Conservation (phyloP, 1,284 basidiomycete species). For the Cronartium ribicola region DNA sequence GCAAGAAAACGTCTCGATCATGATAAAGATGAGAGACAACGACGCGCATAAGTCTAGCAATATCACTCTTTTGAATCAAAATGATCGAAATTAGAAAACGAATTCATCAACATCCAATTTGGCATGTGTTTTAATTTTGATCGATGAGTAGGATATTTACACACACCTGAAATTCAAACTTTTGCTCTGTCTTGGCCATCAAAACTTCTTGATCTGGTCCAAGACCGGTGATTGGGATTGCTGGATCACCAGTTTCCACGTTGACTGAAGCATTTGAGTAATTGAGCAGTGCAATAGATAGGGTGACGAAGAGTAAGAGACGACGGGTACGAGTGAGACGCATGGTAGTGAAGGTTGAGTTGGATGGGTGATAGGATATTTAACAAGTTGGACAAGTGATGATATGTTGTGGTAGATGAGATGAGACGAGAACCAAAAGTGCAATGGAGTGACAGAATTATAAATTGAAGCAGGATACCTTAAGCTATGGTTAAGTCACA, state of each 20-base stretch:
- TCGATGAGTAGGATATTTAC: no score
- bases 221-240: constrained; percentile 24
- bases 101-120: neutral
- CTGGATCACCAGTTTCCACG: neutral
- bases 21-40: constrained; percentile 64
- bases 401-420: no score
- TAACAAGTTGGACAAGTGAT: no score
- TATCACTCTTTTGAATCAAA: constrained; percentile 66
- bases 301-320: constrained; percentile 19
- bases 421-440: no score
- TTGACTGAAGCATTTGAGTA: constrained; percentile 5
- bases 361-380: no score
- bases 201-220: constrained; percentile 39
- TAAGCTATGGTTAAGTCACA: no score
- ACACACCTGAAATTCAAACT: constrained; percentile 38
- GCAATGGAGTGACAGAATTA: no score
- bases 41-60: constrained; percentile 79
- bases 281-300: constrained; percentile 18
- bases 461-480: no score
- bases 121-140: no score
- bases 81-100: no score
- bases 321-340: constrained; percentile 9
- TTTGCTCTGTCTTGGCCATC: constrained; percentile 33
- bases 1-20: constrained; percentile 79
- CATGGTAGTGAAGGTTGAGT: neutral